Base-by-base conservation (phyloP, 2,329 filamentous ascomycete genomes). In the Trichoderma arundinaceum region DNA sequence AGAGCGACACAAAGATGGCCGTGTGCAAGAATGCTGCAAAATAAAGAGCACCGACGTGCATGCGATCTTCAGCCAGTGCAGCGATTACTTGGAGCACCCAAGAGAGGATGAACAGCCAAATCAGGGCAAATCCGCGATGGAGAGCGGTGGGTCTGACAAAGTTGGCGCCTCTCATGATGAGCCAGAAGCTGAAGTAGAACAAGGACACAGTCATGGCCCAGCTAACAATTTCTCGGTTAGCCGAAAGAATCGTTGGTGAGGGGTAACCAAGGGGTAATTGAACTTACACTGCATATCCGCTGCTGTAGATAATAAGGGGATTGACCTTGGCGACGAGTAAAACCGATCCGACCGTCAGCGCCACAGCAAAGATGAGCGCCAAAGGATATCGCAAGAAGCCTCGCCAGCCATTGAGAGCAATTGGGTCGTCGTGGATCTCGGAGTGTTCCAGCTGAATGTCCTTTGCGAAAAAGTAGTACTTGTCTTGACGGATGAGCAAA, bases 231-330 rank as follows among this genome's bases (percentile, higher is more conserved):
- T 15, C 65, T 77, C 56, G 76, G 72, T 33, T 9, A 10, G 10
- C 22, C 39, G 32, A 0, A n/a, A n/a, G 4, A 39, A 28, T 7
- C n/a, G 33, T n/a, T 12, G 4, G 2, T 2, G n/a, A 48, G 5
- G 15, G 9, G 43, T 15, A 7, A 4, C 2, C 7, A 8, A 7
- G 22, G 22, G 22, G 2, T 28, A 28, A 28, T 28, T 28, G 22
- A 7, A 79, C 83, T 76, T 74, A 85, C 73, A 97, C 90, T 5
- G 91, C 84, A 75, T 95, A 98, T 54, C 89, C 85, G 72, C 91
- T 96, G 78, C 92, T 94, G 79, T 97, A 95, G n/a, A 95, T 82
- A 71, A 98, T 92, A 72, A 92, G 86, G 1, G 94, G 93, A 74
- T 98, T 98, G 74, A 94, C 80, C 76, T 95, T 96, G 43, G 86